Evolutionary conservation across 768 basidiomycete species (phyloP), one percentile per base, ranked within the genome.

Genomic region (Suillus discolor): DNA sequence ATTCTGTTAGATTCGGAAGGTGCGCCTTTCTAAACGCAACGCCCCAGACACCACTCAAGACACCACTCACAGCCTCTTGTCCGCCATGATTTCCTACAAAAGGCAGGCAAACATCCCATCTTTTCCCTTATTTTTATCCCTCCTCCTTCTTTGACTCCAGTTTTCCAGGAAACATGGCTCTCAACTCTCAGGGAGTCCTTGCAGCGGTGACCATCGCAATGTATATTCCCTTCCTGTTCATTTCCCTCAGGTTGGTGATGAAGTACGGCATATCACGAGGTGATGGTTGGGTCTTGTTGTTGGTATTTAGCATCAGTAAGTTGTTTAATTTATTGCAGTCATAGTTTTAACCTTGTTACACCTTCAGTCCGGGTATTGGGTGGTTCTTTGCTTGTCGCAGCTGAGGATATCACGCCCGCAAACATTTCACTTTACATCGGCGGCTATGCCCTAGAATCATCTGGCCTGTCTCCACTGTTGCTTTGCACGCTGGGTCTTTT

Each of bases 241-340:
- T 88, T 45, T 80, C 85, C 1, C 42, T 83, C 57, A 72, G 81
- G 49, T 74, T 89, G 57, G 75, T 82, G 57, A 71, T 81, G 61
- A 85, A 81, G 41, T 87, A 90, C 79, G 85, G 83, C 45, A 81
- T 89, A 68, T 74, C 84, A 63, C 80, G 82, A 51, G 84, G 88
- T 73, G 85, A 82, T 38, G 90, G 88, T 65, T 91, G 88, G 88
- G 73, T 90, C n/a, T 84, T 85, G 67, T 79, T 91, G n/a, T 79
- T 85, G 54, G 74, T 89, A 11, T 89, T 91, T 66, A 82, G 88
- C 12, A 68, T 84, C 51, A 74, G 89, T 89, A 67, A 72, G 86
- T 79, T 36, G 16, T 49, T 12, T 42, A 2, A 3, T 31, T 44
- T 16, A 42, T 25, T 61, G 4, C 11, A 38, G 5, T 15, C 25